phyloP scores from a whole-genome alignment of 805 yeast species.

The Candida oleophila region DNA sequence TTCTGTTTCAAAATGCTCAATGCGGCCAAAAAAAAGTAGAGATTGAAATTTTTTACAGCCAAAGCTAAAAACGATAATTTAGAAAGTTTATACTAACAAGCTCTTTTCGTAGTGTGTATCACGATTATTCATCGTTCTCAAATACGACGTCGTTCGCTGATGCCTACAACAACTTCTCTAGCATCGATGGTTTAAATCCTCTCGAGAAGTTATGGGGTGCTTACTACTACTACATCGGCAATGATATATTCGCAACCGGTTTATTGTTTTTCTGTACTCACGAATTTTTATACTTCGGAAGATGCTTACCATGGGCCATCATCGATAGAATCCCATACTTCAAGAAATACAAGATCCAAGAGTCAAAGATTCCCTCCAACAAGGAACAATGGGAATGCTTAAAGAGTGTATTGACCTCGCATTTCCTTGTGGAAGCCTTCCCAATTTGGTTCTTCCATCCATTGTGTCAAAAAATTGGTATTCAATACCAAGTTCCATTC shows the following conservation, averaged over 20 bases:
- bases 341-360: slow-evolving; percentile 54
- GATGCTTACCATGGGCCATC: slow-evolving; percentile 59
- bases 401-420: slow-evolving; percentile 55
- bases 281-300: slow-evolving; percentile 56
- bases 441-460: slow-evolving; percentile 68
- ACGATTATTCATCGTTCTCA: slow-evolving; percentile 32
- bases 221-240: slow-evolving; percentile 53
- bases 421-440: slow-evolving; percentile 56
- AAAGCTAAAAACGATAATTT: no score
- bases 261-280: slow-evolving; percentile 53
- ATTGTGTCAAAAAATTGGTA: slow-evolving; percentile 47
- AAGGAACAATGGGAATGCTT: slow-evolving; percentile 64
- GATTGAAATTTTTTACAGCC: no score
- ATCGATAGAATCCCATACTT: slow-evolving; percentile 54
- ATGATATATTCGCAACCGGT: slow-evolving; percentile 59
- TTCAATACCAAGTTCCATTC: slow-evolving; percentile 52
- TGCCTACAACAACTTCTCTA: slow-evolving; percentile 27
- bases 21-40: no score
- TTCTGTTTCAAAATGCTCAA: no score
- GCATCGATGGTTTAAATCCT: slow-evolving; percentile 27
- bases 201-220: slow-evolving; percentile 54
- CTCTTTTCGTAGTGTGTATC: slow-evolving; percentile 21
- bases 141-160: slow-evolving; percentile 30
- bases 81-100: slow-evolving; percentile 4
- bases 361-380: slow-evolving; percentile 48